Conservation (phyloP, 2,329 filamentous ascomycete genomes). For the Dissoconium aciculare region DNA sequence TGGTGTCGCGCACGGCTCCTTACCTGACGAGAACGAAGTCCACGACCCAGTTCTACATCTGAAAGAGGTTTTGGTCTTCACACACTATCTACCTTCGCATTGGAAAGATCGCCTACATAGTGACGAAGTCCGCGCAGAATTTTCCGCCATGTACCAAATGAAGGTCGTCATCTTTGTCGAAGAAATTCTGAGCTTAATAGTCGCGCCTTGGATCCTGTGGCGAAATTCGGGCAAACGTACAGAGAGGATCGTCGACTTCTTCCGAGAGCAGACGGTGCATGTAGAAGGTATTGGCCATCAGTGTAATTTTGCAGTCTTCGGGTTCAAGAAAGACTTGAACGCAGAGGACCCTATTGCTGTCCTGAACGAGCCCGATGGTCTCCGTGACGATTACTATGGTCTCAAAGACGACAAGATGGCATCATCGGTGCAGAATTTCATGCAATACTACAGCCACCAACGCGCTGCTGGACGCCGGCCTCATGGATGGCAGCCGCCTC, state of each 20-base stretch:
- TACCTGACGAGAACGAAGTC: constrained; percentile 71
- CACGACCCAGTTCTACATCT: constrained; percentile 87
- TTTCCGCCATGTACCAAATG: constrained; percentile 78
- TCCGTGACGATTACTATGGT: constrained; percentile 82
- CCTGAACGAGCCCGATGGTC: constrained; percentile 27
- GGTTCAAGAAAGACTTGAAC: constrained; percentile 71
- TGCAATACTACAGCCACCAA: constrained; percentile 60
- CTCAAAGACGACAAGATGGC: constrained; percentile 97
- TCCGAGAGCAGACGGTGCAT: constrained; percentile 92
- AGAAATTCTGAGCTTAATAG: constrained; percentile 80
- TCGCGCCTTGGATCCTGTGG: constrained; percentile 79
- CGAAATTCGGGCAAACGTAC: constrained; percentile 75
- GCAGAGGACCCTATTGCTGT: constrained; percentile 26
- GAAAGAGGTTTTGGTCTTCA: constrained; percentile 78
- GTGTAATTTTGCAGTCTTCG: constrained; percentile 93
- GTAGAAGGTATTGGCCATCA: constrained; percentile 93
- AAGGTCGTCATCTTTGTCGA: constrained; percentile 85
- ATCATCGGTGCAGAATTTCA: constrained; percentile 88
- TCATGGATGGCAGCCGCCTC: constrained; percentile 19
- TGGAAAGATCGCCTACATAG: constrained; percentile 88
- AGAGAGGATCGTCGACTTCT: constrained; percentile 92
- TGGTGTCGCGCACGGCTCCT: constrained; percentile 65
- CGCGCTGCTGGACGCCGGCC: constrained; percentile 16
- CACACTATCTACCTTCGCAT: constrained; percentile 75
- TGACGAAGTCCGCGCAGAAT: constrained; percentile 82